A percentile compares a stretch with the other conserved stretches of the same genome.
Evolutionary conservation across 495 filamentous ascomycete genomes (phyloP).

Genomic region (Podospora sp.): DNA sequence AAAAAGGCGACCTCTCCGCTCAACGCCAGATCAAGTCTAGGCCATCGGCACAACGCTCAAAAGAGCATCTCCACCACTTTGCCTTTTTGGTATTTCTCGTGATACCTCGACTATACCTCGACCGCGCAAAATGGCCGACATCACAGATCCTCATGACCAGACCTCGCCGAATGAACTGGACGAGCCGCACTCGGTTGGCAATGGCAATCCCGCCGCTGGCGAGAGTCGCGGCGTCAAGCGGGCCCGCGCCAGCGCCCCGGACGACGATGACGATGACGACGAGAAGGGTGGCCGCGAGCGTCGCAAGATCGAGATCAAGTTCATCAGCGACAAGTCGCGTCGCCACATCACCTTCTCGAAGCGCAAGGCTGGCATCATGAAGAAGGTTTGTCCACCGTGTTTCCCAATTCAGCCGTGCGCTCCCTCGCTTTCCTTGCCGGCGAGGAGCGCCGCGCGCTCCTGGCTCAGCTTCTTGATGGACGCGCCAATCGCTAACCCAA

Average conservation of each 20-base stretch:
- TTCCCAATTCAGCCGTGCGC: slow-evolving; percentile 12
- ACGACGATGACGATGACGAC: slow-evolving; percentile 98
- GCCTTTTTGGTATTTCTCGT: slow-evolving; percentile 47
- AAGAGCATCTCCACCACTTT: slow-evolving; percentile 59
- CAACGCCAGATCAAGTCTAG: slow-evolving; percentile 61
- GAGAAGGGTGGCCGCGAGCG: slow-evolving; percentile 98
- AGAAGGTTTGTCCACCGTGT: slow-evolving; percentile 75
- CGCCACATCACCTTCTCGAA: slow-evolving; percentile 99
- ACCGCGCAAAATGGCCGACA: slow-evolving; percentile 58
- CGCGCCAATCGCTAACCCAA: slow-evolving; percentile 33
- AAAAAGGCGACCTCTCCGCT: slow-evolving; percentile 54
- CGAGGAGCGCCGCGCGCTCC: slow-evolving; percentile 12
- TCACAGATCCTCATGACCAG: slow-evolving; percentile 63
- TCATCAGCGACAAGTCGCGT: slow-evolving; percentile 99
- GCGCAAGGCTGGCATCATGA: slow-evolving; percentile 99
- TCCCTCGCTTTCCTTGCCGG: slow-evolving; percentile 1
- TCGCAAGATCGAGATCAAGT: slow-evolving; percentile 99
- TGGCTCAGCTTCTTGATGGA: slow-evolving; percentile 2
- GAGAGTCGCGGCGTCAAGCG: slow-evolving; percentile 89
- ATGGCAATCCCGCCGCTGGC: slow-evolving; percentile 56
- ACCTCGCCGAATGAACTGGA: slow-evolving; percentile 62
- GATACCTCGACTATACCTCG: slow-evolving; percentile 45
- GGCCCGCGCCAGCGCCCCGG: slow-evolving; percentile 74
- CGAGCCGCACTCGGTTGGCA: slow-evolving; percentile 63
- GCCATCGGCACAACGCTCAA: slow-evolving; percentile 61